Percentiles rank a stretch among this genome's conserved stretches.
phyloP scores from a whole-genome alignment of 2,329 filamentous ascomycete genomes.

The Tolypocladium tropicale region DNA sequence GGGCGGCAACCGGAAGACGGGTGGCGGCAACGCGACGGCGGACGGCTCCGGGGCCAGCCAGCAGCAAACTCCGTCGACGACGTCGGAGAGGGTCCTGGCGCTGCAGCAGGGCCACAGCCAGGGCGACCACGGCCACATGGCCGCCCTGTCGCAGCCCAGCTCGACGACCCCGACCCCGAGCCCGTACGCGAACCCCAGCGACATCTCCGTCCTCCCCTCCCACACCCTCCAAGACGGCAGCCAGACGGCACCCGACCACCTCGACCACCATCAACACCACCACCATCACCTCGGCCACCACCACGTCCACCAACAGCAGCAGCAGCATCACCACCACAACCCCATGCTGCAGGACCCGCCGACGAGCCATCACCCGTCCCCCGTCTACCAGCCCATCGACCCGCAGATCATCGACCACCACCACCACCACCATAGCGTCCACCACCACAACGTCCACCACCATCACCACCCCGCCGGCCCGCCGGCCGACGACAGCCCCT shows the following conservation, averaged over 20 bases:
- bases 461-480: conserved; percentile 5
- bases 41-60: background rate
- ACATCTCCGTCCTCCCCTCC: conserved; percentile 33
- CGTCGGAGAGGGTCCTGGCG: conserved; percentile 13
- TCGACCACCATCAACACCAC: conserved; percentile 12
- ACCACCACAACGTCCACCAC: conserved; percentile 14
- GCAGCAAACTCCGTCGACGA: conserved; percentile 1
- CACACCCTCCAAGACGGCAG: conserved; percentile 16
- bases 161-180: conserved; percentile 15
- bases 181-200: conserved; percentile 36
- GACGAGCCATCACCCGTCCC: conserved; percentile 13
- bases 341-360: conserved; percentile 22
- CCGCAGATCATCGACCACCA: conserved; percentile 46
- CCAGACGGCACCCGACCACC: conserved; percentile 10
- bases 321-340: conserved; percentile 24
- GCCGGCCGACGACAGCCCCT: conserved; percentile 20
- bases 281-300: conserved; percentile 10
- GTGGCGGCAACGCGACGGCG: background rate
- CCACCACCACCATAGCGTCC: conserved; percentile 13
- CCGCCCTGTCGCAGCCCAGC: conserved; percentile 14
- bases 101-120: conserved; percentile 20
- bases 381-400: conserved; percentile 45
- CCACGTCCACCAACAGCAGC: too few relatives aligned
- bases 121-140: conserved; percentile 14
- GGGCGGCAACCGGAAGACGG: conserved; percentile 13